These are phyloP conservation scores for Pistacia integerrima DNA, from an alignment of 345 rosid species.

Conservation along the genomic window DNA sequence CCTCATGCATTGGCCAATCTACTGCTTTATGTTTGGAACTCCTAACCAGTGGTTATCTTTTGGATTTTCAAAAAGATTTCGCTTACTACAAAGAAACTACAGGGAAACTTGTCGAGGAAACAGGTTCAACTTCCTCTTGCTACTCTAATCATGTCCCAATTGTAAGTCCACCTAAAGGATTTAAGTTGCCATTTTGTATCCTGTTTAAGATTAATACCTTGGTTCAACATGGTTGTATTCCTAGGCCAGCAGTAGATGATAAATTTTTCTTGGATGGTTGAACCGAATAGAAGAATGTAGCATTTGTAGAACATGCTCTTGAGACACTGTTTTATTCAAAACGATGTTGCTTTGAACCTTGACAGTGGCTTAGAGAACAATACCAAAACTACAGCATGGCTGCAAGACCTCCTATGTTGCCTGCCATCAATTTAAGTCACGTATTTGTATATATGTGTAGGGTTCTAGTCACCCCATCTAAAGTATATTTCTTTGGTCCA, in stretches of 20 bases:
- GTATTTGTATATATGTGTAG: slow-evolving; percentile 46
- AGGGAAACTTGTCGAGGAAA: slow-evolving; percentile 17
- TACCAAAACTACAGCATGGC: neutral
- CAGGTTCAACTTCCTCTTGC: slow-evolving; percentile 31
- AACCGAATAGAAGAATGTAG: slow-evolving; percentile 25
- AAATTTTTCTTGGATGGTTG: slow-evolving; percentile 33
- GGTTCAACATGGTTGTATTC: slow-evolving; percentile 52
- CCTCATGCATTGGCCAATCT: slow-evolving; percentile 49
- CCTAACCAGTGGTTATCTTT: slow-evolving; percentile 22
- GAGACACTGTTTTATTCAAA: slow-evolving; percentile 30
- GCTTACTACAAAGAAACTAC: slow-evolving; percentile 30
- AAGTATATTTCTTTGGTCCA: slow-evolving; percentile 54
- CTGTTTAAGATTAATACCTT: slow-evolving; percentile 45
- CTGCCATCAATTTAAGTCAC: slow-evolving; percentile 34
- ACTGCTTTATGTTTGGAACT: slow-evolving; percentile 57
- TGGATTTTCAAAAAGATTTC: slow-evolving; percentile 38
- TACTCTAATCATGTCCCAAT: slow-evolving; percentile 41
- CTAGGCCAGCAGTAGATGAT: slow-evolving; percentile 43
- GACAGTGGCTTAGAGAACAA: slow-evolving; percentile 41
- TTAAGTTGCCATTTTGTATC: slow-evolving; percentile 38
- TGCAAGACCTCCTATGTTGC: slow-evolving; percentile 26
- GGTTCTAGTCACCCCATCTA: slow-evolving; percentile 52
- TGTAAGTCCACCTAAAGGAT: slow-evolving; percentile 35
- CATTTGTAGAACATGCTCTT: slow-evolving; percentile 41
- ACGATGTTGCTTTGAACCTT: slow-evolving; percentile 53